Percentiles rank a stretch among this genome's conserved stretches.
Evolutionary conservation across 495 filamentous ascomycete species (phyloP).

Genomic region (Aspergillus conjunctus): DNA sequence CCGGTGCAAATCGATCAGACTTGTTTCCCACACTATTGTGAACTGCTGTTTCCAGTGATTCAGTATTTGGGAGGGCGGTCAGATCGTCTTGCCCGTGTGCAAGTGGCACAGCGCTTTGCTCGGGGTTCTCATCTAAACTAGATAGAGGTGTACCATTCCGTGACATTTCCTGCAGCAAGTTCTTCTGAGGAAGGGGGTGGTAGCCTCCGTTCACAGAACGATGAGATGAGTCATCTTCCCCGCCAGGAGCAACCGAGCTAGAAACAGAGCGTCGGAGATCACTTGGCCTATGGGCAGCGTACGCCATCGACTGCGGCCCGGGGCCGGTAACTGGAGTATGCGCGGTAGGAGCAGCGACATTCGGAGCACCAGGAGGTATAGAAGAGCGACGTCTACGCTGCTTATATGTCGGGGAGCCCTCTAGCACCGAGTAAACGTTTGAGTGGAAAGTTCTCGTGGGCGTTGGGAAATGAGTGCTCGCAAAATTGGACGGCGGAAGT

Average conservation of each 20-base stretch:
- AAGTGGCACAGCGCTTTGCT: constrained; percentile 63
- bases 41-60: constrained; percentile 57
- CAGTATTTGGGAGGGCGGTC: constrained; percentile 62
- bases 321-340: constrained; percentile 43
- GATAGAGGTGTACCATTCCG: constrained; percentile 85
- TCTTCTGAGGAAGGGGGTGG: constrained; percentile 74
- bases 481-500: constrained; percentile 82
- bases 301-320: constrained; percentile 43
- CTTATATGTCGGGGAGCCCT: constrained; percentile 98
- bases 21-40: constrained; percentile 62
- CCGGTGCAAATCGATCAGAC: constrained; percentile 64
- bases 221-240: constrained; percentile 64
- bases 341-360: constrained; percentile 60
- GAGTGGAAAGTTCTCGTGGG: constrained; percentile 70
- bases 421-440: constrained; percentile 92
- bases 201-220: constrained; percentile 58
- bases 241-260: constrained; percentile 79
- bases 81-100: constrained; percentile 69
- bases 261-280: constrained; percentile 92
- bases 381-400: constrained; percentile 92
- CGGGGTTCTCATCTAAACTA: constrained; percentile 75
- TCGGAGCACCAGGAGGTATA: constrained; percentile 72
- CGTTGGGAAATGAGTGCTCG: constrained; percentile 70
- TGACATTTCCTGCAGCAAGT: constrained; percentile 78
- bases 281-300: constrained; percentile 72